Evolutionary conservation across 2,329 filamentous ascomycete species (phyloP).

Genomic region (Alternaria brassicae): DNA sequence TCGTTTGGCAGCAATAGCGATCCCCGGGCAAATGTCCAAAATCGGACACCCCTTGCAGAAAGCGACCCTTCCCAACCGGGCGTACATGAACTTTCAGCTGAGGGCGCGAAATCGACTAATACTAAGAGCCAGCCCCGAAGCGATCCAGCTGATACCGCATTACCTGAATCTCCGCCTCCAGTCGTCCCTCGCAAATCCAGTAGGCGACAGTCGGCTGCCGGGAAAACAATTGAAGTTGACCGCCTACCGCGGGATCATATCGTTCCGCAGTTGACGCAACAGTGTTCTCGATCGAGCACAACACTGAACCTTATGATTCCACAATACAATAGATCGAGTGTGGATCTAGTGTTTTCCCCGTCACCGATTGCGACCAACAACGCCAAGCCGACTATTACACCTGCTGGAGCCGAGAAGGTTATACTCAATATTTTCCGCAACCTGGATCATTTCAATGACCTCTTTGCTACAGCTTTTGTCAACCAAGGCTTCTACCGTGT

Average conservation of each 20-base stretch:
- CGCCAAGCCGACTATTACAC: conserved; percentile 48
- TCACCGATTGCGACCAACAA: conserved; percentile 25
- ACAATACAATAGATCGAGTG: conserved; percentile 26
- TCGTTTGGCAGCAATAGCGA: conserved; percentile 48
- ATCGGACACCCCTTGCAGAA: conserved; percentile 31
- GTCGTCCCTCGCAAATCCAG: conserved; percentile 52
- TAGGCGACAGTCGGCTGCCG: conserved; percentile 46
- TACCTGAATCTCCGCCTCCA: conserved; percentile 33
- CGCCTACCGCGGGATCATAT: conserved; percentile 41
- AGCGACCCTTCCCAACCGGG: conserved; percentile 32
- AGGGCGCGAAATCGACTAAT: conserved; percentile 3
- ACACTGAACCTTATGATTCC: conserved; percentile 38
- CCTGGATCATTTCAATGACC: conserved; percentile 60
- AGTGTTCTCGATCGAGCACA: conserved; percentile 24
- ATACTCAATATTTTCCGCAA: conserved; percentile 60
- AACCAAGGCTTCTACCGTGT: conserved; percentile 64
- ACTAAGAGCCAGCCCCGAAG: conserved; percentile 15
- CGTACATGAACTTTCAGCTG: conserved; percentile 16
- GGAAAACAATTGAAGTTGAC: conserved; percentile 29
- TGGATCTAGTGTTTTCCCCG: conserved; percentile 32
- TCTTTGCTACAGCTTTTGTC: conserved; percentile 62
- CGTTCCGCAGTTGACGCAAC: conserved; percentile 36
- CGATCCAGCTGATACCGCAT: conserved; percentile 19
- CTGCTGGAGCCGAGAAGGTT: conserved; percentile 57
- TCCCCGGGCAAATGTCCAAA: conserved; percentile 45